Percentiles rank a stretch among this genome's conserved stretches.
Conservation (phyloP, 2,329 filamentous ascomycete species). For the Cadophora malorum region DNA sequence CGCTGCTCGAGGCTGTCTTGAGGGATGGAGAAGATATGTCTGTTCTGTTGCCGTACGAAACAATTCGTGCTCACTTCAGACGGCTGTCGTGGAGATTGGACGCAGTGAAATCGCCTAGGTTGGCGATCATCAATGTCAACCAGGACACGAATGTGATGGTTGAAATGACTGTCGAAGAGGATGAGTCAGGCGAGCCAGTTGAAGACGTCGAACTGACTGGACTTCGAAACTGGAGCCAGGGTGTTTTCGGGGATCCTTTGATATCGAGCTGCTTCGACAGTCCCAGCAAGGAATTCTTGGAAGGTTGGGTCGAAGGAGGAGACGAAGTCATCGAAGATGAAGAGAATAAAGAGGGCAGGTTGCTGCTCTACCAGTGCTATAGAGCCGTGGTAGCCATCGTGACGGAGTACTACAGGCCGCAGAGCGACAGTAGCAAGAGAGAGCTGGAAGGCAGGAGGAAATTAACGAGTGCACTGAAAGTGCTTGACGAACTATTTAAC, state of each 20-base stretch:
- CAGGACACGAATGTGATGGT: slow-evolving; percentile 59
- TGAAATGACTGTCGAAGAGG: slow-evolving; percentile 28
- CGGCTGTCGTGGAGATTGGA: slow-evolving; percentile 58
- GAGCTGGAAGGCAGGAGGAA: slow-evolving; percentile 61
- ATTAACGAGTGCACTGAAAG: slow-evolving; percentile 54
- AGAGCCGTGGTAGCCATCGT: slow-evolving; percentile 60
- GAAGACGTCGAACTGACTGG: slow-evolving; percentile 51
- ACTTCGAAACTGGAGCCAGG: slow-evolving; percentile 64
- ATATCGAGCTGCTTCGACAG: slow-evolving; percentile 57
- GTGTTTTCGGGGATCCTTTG: slow-evolving; percentile 65
- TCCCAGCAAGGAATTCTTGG: slow-evolving; percentile 53
- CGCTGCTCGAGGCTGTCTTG: slow-evolving; percentile 61
- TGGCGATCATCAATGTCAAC: slow-evolving; percentile 61
- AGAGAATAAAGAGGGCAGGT: slow-evolving; percentile 52
- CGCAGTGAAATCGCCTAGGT: slow-evolving; percentile 55
- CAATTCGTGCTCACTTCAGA: slow-evolving; percentile 59
- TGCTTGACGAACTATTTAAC: slow-evolving; percentile 49
- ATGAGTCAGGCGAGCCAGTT: slow-evolving; percentile 19
- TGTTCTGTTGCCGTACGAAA: slow-evolving; percentile 62
- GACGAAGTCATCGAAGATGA: slow-evolving; percentile 51
- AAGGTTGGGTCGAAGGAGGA: slow-evolving; percentile 49
- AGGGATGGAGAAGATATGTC: slow-evolving; percentile 66
- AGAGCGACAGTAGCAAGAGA: slow-evolving; percentile 53
- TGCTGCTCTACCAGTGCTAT: slow-evolving; percentile 65
- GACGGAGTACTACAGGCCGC: slow-evolving; percentile 60